These are phyloP conservation scores for Moesziomyces globuligerus DNA, from an alignment of 1,284 basidiomycete species.

Conservation along the genomic window DNA sequence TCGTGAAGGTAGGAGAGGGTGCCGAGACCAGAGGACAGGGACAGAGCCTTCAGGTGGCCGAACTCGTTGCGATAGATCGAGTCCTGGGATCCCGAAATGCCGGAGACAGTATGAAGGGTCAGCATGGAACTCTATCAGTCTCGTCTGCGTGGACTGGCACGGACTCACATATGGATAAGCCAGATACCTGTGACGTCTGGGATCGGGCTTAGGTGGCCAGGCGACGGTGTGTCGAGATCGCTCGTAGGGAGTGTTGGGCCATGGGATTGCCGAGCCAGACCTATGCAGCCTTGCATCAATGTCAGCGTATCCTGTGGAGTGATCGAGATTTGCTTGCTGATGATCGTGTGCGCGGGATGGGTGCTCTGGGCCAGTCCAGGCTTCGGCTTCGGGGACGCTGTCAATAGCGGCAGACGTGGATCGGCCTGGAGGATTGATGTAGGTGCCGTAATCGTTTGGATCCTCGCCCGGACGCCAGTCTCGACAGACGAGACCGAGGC, in stretches of 20 bases:
- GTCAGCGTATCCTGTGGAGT: slow-evolving; percentile 11
- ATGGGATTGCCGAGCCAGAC: slow-evolving; percentile 44
- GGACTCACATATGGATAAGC: slow-evolving; percentile 51
- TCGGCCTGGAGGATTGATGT: slow-evolving; percentile 26
- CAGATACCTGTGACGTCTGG: slow-evolving; percentile 40
- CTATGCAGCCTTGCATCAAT: slow-evolving; percentile 14
- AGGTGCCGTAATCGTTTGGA: slow-evolving; percentile 12
- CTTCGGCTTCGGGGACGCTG: slow-evolving; percentile 6
- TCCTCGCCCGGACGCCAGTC: slow-evolving; percentile 52
- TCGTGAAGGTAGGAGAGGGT: slow-evolving; percentile 51
- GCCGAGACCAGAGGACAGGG: slow-evolving; percentile 43
- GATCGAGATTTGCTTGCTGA: slow-evolving; percentile 9
- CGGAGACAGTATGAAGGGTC: no score
- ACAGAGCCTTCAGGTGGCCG: slow-evolving; percentile 47
- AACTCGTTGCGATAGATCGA: slow-evolving; percentile 52
- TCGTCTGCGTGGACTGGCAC: no score
- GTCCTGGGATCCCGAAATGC: slow-evolving; percentile 4
- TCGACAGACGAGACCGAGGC: slow-evolving; percentile 35
- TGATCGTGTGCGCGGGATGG: slow-evolving; percentile 3
- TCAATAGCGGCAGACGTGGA: slow-evolving; percentile 13
- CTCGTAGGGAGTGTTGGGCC: slow-evolving; percentile 46
- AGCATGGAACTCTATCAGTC: no score
- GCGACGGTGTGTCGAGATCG: slow-evolving; percentile 38
- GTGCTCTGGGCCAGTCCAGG: slow-evolving; percentile 19
- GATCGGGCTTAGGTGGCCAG: slow-evolving; percentile 47